phyloP scores from a whole-genome alignment of 345 rosid genomes.

The Limnanthes douglasii region DNA sequence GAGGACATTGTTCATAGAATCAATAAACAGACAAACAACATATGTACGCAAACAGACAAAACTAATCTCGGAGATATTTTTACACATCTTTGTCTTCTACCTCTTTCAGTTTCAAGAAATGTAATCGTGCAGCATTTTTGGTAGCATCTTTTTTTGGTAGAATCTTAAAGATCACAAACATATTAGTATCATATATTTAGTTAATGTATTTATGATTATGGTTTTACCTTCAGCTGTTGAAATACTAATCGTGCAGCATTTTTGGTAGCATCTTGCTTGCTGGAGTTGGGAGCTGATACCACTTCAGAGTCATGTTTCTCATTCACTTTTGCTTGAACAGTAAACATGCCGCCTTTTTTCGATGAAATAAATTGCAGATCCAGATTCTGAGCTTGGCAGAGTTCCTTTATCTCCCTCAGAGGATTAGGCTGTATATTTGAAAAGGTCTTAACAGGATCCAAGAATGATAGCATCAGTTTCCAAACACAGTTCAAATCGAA shows the following conservation, averaged over 20 bases:
- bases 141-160: slow-evolving; percentile 34
- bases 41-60: slow-evolving; percentile 7
- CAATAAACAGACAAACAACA: slow-evolving; percentile 4
- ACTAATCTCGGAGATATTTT: neutral
- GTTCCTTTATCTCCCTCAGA: slow-evolving; percentile 51
- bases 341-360: slow-evolving; percentile 25
- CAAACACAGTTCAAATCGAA: slow-evolving; percentile 52
- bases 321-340: slow-evolving; percentile 32
- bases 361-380: slow-evolving; percentile 10
- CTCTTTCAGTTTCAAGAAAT: slow-evolving; percentile 27
- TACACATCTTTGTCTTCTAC: slow-evolving; percentile 1
- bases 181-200: no score
- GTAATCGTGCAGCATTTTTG: slow-evolving; percentile 25
- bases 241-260: slow-evolving; percentile 36
- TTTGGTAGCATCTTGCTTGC: slow-evolving; percentile 40
- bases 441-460: slow-evolving; percentile 44
- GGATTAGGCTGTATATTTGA: slow-evolving; percentile 54
- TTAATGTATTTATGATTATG: no score
- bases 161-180: no score
- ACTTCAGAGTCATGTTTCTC: slow-evolving; percentile 16
- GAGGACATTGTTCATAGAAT: slow-evolving; percentile 2
- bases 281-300: slow-evolving; percentile 34
- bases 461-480: slow-evolving; percentile 52
- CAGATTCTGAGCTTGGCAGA: slow-evolving; percentile 55
- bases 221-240: slow-evolving; percentile 46